Evolutionary conservation across 108 stramenopile genomes (phyloP).

Genomic region (Nitzschia sp.): DNA sequence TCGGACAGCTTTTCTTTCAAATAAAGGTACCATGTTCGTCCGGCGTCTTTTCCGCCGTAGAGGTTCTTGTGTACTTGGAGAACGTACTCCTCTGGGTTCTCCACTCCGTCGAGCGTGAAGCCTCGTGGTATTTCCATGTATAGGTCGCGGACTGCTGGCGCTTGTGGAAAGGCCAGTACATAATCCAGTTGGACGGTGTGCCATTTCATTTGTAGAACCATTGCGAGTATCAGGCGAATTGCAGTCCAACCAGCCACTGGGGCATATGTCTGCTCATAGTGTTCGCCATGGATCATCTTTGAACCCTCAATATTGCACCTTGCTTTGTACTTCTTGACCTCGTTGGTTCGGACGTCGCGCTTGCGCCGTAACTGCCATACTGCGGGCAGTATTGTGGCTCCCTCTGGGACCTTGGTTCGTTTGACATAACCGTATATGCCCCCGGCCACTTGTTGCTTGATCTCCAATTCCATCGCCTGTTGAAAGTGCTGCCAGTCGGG

Average conservation of each 20-base stretch:
- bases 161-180: constrained; percentile 51
- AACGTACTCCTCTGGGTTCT: constrained; percentile 5
- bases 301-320: constrained; percentile 40
- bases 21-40: constrained; percentile 41
- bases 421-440: constrained; percentile 7
- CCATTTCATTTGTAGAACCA: constrained; percentile 27
- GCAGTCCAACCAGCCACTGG: constrained; percentile 50
- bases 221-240: constrained; percentile 30
- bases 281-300: constrained; percentile 14
- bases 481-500: constrained; percentile 15
- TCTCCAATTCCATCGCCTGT: constrained; percentile 5
- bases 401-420: constrained; percentile 26
- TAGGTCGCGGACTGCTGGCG: constrained; percentile 29
- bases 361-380: constrained; percentile 55
- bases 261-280: constrained; percentile 52
- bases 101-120: constrained; percentile 18
- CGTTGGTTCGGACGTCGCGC: constrained; percentile 32
- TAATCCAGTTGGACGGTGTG: constrained; percentile 52
- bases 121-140: constrained; percentile 56
- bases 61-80: constrained; percentile 27
- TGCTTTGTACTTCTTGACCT: constrained; percentile 36
- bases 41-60: constrained; percentile 45
- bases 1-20: constrained; percentile 18
- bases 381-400: constrained; percentile 32
- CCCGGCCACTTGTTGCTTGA: neutral